Base-by-base conservation (phyloP, 169 alveolate species). In the Cryptosporidium xiaoi region DNA sequence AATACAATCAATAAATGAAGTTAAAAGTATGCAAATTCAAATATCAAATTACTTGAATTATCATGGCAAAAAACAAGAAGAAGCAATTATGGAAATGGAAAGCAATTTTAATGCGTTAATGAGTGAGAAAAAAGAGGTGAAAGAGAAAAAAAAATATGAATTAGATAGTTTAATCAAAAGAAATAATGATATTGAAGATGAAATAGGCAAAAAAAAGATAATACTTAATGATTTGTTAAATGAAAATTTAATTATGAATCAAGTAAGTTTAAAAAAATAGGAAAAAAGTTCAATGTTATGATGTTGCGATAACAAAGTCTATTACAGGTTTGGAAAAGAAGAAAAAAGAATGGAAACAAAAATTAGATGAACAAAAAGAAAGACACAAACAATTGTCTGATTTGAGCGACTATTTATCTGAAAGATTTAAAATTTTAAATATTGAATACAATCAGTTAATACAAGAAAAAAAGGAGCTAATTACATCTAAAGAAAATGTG, bases 311-410 rank as follows among this genome's bases (percentile, higher is more conserved):
- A 15, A 15, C 3, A 27, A n/a, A 77, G 87, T 40, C 16, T 33
- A 34, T 20, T 3, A n/a, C 29, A 27, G 27, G 33, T 58, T 77
- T 71, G 87, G 51, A 60, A 4, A 64, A 77, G 20, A 18, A 24
- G 60, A 77, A 60, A 34, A 40, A 3, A 33, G 13, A 60, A 1
- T 77, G 77, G 77, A 44, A 40, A 20, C 6, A 13, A 7, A 50
- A 40, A n/a, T 12, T 60, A 34, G 64, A 48, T 40, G 87, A 77
- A 34, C 71, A 77, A 13, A 71, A 77, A 48, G 53, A 34, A 46
- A 77, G 58, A 33, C 24, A 13, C 27, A 60, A 77, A 27, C 71
- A 77, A 34, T 66, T 77, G 40, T 44, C 71, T 20, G 71, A 77
- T 62, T 48, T 77, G 44, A 18, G 50, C 20, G 40, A 24, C 3